Conservation (phyloP, 2,329 filamentous ascomycete genomes). For the Fusarium sterilihyphosum region DNA sequence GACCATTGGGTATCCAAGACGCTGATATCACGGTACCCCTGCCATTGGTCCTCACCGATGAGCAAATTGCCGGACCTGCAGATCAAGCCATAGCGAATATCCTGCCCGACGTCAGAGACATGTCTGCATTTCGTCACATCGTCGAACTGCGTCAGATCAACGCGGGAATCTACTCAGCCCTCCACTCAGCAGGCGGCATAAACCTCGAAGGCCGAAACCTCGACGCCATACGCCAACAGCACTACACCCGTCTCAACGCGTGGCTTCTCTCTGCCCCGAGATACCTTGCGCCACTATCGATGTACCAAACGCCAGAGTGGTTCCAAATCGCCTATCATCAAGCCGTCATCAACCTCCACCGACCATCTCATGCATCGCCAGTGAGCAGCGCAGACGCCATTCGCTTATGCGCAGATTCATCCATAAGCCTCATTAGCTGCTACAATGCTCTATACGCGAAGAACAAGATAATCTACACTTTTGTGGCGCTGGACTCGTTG, state of each 20-base stretch:
- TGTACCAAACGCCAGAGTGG: slow-evolving; percentile 40
- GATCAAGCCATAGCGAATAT: slow-evolving; percentile 29
- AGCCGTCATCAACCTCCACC: slow-evolving; percentile 36
- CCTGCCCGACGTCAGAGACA: slow-evolving; percentile 27
- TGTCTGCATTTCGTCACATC: slow-evolving; percentile 37
- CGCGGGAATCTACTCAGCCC: slow-evolving; percentile 31
- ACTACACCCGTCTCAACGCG: slow-evolving; percentile 34
- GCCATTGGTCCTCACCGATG: slow-evolving; percentile 28
- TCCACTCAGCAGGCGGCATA: slow-evolving; percentile 32
- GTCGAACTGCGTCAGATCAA: slow-evolving; percentile 35
- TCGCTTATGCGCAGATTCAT: slow-evolving; percentile 36
- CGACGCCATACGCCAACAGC: slow-evolving; percentile 32
- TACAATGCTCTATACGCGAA: slow-evolving; percentile 38
- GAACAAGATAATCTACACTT: slow-evolving; percentile 38
- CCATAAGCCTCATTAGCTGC: slow-evolving; percentile 38
- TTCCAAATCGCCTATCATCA: slow-evolving; percentile 41
- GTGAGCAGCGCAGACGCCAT: slow-evolving; percentile 39
- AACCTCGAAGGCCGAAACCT: slow-evolving; percentile 29
- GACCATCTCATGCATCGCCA: slow-evolving; percentile 36
- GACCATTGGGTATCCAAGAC: slow-evolving; percentile 34
- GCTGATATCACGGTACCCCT: slow-evolving; percentile 35
- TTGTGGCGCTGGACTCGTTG: slow-evolving; percentile 29
- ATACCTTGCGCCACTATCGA: slow-evolving; percentile 34
- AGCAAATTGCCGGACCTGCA: slow-evolving; percentile 19
- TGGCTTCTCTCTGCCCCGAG: slow-evolving; percentile 35